Percentiles rank a stretch among this genome's conserved stretches.
These are phyloP conservation scores for Rhodotorula sp. DNA, from an alignment of 1,284 basidiomycete genomes.

Conservation along the genomic window DNA sequence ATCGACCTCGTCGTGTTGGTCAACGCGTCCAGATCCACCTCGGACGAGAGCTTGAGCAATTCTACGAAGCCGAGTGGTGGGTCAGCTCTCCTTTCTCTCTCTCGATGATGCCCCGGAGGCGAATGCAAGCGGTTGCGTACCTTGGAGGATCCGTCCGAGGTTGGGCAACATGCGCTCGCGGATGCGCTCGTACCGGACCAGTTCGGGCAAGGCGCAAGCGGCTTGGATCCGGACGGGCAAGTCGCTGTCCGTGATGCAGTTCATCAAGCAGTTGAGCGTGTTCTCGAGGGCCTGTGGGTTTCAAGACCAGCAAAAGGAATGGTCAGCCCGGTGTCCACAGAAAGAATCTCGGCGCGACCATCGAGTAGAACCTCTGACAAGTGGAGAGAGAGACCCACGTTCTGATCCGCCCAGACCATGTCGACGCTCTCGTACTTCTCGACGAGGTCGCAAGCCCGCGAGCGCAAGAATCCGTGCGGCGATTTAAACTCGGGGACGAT, in stretches of 20 bases:
- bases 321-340: too few species aligned
- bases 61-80: neutral
- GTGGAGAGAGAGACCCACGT: conserved; percentile 55
- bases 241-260: conserved; percentile 59
- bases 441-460: conserved; percentile 74
- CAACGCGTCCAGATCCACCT: conserved; percentile 83
- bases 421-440: conserved; percentile 68
- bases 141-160: conserved; percentile 83
- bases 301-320: too few species aligned
- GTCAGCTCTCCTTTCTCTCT: neutral
- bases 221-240: conserved; percentile 83
- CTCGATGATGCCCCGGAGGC: too few species aligned
- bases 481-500: conserved; percentile 69
- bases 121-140: too few species aligned
- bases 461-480: conserved; percentile 67
- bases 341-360: neutral
- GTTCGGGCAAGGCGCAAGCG: conserved; percentile 73
- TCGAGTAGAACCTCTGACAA: neutral
- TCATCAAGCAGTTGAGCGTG: conserved; percentile 64
- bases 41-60: conserved; percentile 66
- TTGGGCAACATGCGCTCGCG: conserved; percentile 70
- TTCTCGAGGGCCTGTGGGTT: conserved; percentile 59
- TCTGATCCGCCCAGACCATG: conserved; percentile 64
- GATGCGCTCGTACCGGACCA: conserved; percentile 65
- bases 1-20: conserved; percentile 78